Evolutionary conservation across 78 protist genomes (phyloP), one percentile per base, ranked within the genome.

Genomic region (Chrysochromulina parva): DNA sequence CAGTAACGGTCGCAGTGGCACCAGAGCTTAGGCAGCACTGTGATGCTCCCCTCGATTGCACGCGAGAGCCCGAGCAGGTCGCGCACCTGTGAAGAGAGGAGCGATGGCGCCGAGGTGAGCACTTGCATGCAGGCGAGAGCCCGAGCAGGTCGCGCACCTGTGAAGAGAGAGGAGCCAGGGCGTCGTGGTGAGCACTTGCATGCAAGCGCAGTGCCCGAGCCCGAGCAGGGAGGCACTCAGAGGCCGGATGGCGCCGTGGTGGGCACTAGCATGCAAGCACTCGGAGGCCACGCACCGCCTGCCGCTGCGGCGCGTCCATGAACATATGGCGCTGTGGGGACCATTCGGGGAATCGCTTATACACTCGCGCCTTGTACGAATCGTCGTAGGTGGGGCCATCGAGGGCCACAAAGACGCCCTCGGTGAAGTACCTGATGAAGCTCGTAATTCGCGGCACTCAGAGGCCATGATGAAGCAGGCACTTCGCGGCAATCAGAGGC

Each of bases 271-370:
- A 38, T 38, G 38, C 38, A 38, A 38, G 38, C 38, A 38, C 38
- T 38, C 38, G 38, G 38, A 38, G 38, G 38, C 38, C 38, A 38
- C 38, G 38, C 82, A 74, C 82, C 57, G 82, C 55, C 24, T 28
- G 57, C 53, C 82, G 54, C 55, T 74, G 82, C 24, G 82, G 55
- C 53, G 82, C 82, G 24, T 74, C 82, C 57, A 74, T 28, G 55
- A 19, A n/a, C 82, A 74, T 74, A 55, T 74, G 82, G 26, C 82
- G 54, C 82, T 74, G 82, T 3, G 82, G 82, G 0, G 82, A 74
- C 82, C 82, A 74, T 24, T 38, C 54, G 3, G 82, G 82, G 55
- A 74, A 74, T 22, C 82, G 82, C 7, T 22, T n/a, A 38, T 11
- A 7, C 26, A 38, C 26, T 53, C 26, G 28, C 26, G 3, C 50